Percentiles rank a stretch among this genome's conserved stretches.
phyloP scores from a whole-genome alignment of 2,329 filamentous ascomycete genomes.

The Fonsecaea nubica region DNA sequence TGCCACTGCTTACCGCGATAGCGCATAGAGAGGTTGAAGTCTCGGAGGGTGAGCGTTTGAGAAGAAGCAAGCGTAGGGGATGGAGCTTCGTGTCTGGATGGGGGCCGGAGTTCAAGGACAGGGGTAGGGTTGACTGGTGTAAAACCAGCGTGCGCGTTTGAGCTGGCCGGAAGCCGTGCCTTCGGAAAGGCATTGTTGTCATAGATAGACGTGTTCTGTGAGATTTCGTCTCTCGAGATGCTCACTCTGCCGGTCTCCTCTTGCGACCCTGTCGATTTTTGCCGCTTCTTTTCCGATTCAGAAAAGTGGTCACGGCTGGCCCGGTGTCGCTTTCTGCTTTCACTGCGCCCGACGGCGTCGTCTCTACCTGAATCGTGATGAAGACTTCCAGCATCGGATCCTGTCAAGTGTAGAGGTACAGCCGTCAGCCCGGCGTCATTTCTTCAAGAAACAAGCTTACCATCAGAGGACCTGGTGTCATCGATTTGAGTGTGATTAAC shows the following conservation, averaged over 20 bases:
- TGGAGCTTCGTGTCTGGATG: not conserved
- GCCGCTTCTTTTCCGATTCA: constrained; percentile 12
- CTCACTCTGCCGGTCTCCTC: not conserved
- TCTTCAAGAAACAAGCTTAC: constrained; percentile 1
- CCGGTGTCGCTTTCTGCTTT: constrained; percentile 17
- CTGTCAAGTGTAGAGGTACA: constrained; percentile 5
- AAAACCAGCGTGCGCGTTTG: constrained; percentile 8
- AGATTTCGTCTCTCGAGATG: not conserved
- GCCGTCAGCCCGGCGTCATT: constrained; percentile 6
- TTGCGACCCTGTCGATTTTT: constrained; percentile 9
- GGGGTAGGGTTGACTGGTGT: constrained; percentile 19
- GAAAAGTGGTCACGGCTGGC: constrained; percentile 6
- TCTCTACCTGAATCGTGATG: constrained; percentile 7
- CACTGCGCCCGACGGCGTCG: not conserved
- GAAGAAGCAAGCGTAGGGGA: not conserved
- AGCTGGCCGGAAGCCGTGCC: not conserved
- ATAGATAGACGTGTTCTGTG: not conserved
- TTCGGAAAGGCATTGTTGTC: not conserved
- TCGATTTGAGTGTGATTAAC: not conserved
- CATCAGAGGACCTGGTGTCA: not conserved
- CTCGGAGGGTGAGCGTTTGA: constrained; percentile 12
- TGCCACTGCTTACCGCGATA: constrained; percentile 27
- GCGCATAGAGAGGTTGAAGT: constrained; percentile 18
- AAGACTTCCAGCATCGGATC: constrained; percentile 24
- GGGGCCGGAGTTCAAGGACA: not conserved